These are phyloP conservation scores for Zea luxurians DNA, from an alignment of 176 grass and related monocot genomes.

Conservation along the genomic window DNA sequence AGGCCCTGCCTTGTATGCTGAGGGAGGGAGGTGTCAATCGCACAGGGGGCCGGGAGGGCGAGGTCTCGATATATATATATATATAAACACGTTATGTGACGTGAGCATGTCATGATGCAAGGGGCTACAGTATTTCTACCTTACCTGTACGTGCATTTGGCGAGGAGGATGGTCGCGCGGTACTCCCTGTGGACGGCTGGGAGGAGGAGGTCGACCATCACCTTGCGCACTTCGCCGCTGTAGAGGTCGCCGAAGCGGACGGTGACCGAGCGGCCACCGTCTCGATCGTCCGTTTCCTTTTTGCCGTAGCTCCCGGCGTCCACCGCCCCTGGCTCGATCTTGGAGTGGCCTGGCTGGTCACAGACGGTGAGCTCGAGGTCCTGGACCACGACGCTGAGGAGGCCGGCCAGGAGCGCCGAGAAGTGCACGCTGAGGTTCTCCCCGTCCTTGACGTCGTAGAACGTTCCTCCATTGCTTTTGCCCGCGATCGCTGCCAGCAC, in stretches of 20 bases:
- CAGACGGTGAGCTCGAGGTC: constrained; percentile 38
- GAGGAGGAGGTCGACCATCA: constrained; percentile 31
- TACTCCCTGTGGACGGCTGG: background rate
- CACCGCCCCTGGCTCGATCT: constrained; percentile 24
- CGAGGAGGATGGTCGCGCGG: background rate
- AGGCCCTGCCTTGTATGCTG: background rate
- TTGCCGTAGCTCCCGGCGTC: constrained; percentile 36
- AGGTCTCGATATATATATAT: too few relatives aligned
- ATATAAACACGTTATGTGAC: too few relatives aligned
- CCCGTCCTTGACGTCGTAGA: constrained; percentile 4
- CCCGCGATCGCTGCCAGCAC: constrained; percentile 25
- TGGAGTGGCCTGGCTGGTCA: constrained; percentile 1
- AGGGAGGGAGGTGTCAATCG: too few relatives aligned
- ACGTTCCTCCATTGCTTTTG: constrained; percentile 42
- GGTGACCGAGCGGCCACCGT: too few relatives aligned
- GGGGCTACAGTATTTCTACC: too few relatives aligned
- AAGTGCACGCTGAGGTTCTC: constrained; percentile 28
- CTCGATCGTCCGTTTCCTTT: too few relatives aligned
- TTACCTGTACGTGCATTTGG: constrained; percentile 13
- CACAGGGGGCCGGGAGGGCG: too few relatives aligned
- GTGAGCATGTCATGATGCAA: too few relatives aligned
- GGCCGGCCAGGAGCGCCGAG: constrained; percentile 41
- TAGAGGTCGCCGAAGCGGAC: constrained; percentile 41
- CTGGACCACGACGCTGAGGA: constrained; percentile 36
- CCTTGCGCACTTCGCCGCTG: constrained; percentile 24